Evolutionary conservation across 306 rosid species (phyloP).

Genomic region (Gastrolobium villosum): DNA sequence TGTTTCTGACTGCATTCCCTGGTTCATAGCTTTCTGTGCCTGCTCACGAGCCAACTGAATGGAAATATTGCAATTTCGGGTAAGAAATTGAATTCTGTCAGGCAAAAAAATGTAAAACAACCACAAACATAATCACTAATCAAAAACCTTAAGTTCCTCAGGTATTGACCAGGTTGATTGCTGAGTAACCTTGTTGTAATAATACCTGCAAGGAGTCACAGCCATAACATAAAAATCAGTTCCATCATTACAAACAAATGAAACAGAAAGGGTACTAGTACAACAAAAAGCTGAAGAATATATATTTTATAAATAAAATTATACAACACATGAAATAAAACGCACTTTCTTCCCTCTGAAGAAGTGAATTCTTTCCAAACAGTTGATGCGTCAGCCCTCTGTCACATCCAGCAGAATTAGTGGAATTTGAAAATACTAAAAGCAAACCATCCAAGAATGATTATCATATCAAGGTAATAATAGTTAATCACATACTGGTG

Average conservation of each 20-base stretch:
- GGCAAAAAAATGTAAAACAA: neutral
- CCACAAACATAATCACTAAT: slow-evolving; percentile 41
- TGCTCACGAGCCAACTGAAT: slow-evolving; percentile 93
- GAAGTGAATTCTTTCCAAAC: slow-evolving; percentile 98
- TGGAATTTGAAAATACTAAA: slow-evolving; percentile 46
- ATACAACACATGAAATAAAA: slow-evolving; percentile 28
- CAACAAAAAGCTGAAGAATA: slow-evolving; percentile 24
- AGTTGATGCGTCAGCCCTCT: slow-evolving; percentile 99
- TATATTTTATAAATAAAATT: slow-evolving; percentile 9
- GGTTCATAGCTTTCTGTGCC: slow-evolving; percentile 75
- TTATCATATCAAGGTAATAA: slow-evolving; percentile 37
- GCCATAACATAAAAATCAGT: slow-evolving; percentile 33
- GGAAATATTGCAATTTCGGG: slow-evolving; percentile 50
- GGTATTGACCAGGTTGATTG: slow-evolving; percentile 99
- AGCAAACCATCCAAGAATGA: slow-evolving; percentile 41
- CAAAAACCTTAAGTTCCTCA: slow-evolving; percentile 88
- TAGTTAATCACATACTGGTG: slow-evolving; percentile 33
- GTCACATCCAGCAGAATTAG: slow-evolving; percentile 68
- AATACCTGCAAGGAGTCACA: slow-evolving; percentile 73
- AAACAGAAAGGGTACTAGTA: slow-evolving; percentile 29
- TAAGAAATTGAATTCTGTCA: neutral
- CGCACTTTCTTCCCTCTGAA: slow-evolving; percentile 95
- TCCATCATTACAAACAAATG: slow-evolving; percentile 25
- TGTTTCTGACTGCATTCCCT: slow-evolving; percentile 65
- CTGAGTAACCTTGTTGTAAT: slow-evolving; percentile 90